Evolutionary conservation across 2,329 filamentous ascomycete genomes (phyloP).

Genomic region (Stachybotrys chartarum): DNA sequence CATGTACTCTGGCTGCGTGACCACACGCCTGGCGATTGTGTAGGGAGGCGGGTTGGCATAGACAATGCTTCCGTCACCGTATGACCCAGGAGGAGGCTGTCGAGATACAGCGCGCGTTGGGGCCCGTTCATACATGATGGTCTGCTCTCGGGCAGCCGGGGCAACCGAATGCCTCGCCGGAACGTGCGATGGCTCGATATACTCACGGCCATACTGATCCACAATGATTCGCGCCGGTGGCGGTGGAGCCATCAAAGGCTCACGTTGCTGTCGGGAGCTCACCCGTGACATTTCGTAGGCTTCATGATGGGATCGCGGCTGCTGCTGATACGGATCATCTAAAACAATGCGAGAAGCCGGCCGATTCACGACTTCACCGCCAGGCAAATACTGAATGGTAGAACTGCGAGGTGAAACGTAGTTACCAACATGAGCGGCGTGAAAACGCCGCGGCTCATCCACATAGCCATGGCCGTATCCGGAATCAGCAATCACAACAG

Average conservation of each 20-base stretch:
- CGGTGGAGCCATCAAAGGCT: conserved; percentile 44
- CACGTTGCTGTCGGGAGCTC: conserved; percentile 40
- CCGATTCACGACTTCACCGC: conserved; percentile 29
- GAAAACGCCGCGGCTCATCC: conserved; percentile 21
- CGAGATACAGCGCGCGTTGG: conserved; percentile 44
- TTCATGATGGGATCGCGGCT: conserved; percentile 36
- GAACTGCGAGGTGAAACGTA: conserved; percentile 29
- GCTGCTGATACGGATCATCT: conserved; percentile 32
- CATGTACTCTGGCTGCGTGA: conserved; percentile 56
- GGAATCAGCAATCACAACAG: conserved; percentile 16
- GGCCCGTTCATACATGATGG: conserved; percentile 60
- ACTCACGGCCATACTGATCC: conserved; percentile 78
- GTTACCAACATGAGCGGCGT: conserved; percentile 23
- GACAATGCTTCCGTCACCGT: conserved; percentile 40
- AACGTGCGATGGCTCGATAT: conserved; percentile 47
- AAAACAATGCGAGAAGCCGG: conserved; percentile 34
- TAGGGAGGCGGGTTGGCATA: conserved; percentile 44
- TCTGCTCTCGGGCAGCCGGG: conserved; percentile 40
- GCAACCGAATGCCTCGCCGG: conserved; percentile 46
- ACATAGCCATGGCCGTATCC: conserved; percentile 25
- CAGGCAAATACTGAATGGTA: conserved; percentile 27
- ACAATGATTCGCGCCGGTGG: conserved; percentile 64
- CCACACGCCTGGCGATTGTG: conserved; percentile 44
- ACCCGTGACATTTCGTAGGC: conserved; percentile 33
- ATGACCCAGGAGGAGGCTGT: conserved; percentile 36